Evolutionary conservation across 164 flowering plant genomes (phyloP).

Genomic region (Akebia trifoliata): DNA sequence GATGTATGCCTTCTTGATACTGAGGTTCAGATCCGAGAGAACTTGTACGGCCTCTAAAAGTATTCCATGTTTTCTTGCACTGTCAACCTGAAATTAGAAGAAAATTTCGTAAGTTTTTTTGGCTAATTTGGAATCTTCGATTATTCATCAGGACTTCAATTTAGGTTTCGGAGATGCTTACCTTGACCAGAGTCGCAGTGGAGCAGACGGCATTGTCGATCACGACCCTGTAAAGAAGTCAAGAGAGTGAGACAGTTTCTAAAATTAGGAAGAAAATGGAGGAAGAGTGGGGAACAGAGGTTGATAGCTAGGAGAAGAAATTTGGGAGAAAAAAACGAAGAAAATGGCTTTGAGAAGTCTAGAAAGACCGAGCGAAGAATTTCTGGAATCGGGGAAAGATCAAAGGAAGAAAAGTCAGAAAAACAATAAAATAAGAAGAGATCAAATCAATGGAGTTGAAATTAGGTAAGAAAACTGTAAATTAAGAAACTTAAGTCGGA

Average conservation of each 20-base stretch:
- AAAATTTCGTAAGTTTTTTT: neutral
- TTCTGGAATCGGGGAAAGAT: constrained; percentile 8
- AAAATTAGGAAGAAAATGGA: neutral
- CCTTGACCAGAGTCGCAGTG: constrained; percentile 79
- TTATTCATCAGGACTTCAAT: neutral
- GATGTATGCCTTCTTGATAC: constrained; percentile 77
- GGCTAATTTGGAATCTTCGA: neutral
- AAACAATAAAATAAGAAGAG: neutral
- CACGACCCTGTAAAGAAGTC: constrained; percentile 61
- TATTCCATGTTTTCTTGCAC: constrained; percentile 48
- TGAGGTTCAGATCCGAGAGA: constrained; percentile 71
- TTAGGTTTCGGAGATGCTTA: constrained; percentile 23
- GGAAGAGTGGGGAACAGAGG: neutral
- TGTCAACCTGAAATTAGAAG: constrained; percentile 22
- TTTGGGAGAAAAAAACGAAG: neutral
- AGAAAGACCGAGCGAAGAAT: neutral
- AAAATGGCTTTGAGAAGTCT: constrained; percentile 13
- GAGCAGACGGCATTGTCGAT: constrained; percentile 84
- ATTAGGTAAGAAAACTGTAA: no score
- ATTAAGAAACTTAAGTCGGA: no score
- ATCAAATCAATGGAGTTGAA: neutral
- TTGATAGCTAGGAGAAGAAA: neutral
- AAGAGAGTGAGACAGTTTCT: neutral
- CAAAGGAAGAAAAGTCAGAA: constrained; percentile 7
- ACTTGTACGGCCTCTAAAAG: constrained; percentile 80